A percentile compares a stretch with the other conserved stretches of the same genome.
These are phyloP conservation scores for Alternaria sp. DNA, from an alignment of 2,329 filamentous ascomycete genomes.

Conservation along the genomic window DNA sequence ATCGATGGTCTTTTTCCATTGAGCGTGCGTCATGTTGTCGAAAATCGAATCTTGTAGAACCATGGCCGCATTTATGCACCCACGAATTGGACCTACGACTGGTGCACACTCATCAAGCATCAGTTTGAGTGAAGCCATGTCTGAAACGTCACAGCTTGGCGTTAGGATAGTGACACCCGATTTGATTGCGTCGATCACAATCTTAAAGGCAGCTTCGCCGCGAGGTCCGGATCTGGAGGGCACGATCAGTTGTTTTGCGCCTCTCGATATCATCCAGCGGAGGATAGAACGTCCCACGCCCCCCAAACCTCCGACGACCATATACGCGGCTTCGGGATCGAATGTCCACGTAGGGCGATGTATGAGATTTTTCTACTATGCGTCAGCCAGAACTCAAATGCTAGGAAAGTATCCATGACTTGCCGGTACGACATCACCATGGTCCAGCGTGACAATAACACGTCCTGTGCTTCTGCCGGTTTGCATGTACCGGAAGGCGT, in stretches of 20 bases:
- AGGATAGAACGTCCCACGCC: constrained; percentile 31
- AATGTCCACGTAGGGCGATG: not conserved
- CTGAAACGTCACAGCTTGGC: constrained; percentile 19
- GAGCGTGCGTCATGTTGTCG: constrained; percentile 19
- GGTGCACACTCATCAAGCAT: not conserved
- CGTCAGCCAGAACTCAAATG: no score
- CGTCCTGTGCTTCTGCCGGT: no score
- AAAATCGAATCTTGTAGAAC: constrained; percentile 24
- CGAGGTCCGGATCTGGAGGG: constrained; percentile 24
- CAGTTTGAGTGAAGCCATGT: constrained; percentile 1
- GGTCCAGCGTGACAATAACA: no score
- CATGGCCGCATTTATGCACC: constrained; percentile 30
- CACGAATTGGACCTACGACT: constrained; percentile 21
- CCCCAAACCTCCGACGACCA: constrained; percentile 31
- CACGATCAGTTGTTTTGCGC: constrained; percentile 26
- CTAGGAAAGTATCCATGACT: not conserved
- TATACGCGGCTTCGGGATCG: constrained; percentile 20
- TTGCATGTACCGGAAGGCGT: no score
- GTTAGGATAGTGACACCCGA: constrained; percentile 3
- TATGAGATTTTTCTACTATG: no score
- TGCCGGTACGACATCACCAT: constrained; percentile 4
- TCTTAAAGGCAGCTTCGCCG: not conserved
- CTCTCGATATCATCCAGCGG: constrained; percentile 19
- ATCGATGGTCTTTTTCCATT: constrained; percentile 17
- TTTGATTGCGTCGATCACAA: not conserved